Conservation (phyloP, 208 protist species). For the Paratrypanosoma confusum region DNA sequence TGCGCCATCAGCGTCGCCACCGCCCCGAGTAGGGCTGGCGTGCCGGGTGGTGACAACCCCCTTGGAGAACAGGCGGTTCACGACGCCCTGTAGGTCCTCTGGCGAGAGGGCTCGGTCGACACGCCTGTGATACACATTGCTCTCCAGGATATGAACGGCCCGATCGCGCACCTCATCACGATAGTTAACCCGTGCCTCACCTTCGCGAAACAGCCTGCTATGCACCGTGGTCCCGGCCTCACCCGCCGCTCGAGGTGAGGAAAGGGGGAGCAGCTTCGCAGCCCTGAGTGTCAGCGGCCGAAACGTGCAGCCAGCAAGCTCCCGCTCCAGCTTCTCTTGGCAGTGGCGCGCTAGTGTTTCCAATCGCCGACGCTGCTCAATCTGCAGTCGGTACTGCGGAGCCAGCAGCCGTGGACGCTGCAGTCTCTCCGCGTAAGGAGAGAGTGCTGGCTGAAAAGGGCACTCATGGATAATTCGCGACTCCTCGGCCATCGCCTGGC, state of each 20-base stretch:
- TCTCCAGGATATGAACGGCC: slow-evolving; percentile 44
- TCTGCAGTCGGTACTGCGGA: slow-evolving; percentile 52
- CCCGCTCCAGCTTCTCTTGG: slow-evolving; percentile 38
- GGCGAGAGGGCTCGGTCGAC: slow-evolving; percentile 3
- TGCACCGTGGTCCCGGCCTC: slow-evolving; percentile 21
- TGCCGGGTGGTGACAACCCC: too few relatives aligned
- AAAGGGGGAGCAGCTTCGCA: slow-evolving; percentile 23
- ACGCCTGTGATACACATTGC: slow-evolving; percentile 11
- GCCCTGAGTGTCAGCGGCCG: slow-evolving; percentile 56
- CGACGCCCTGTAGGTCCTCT: slow-evolving; percentile 32
- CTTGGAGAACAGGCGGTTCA: slow-evolving; percentile 49
- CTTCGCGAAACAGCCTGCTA: slow-evolving; percentile 46
- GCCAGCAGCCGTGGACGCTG: slow-evolving; percentile 40
- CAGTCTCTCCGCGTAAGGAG: slow-evolving; percentile 47
- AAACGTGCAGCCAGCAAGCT: slow-evolving; percentile 74
- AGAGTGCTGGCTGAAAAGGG: slow-evolving; percentile 58
- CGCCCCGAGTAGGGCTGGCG: too few relatives aligned
- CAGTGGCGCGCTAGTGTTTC: slow-evolving; percentile 49
- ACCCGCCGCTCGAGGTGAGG: slow-evolving; percentile 3
- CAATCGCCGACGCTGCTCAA: slow-evolving; percentile 50
- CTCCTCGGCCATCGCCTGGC: slow-evolving; percentile 50
- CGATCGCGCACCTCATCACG: slow-evolving; percentile 29
- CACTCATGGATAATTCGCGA: slow-evolving; percentile 55
- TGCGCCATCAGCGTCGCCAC: too few relatives aligned
- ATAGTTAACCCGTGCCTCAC: slow-evolving; percentile 42